Evolutionary conservation across 208 protist species (phyloP).

Genomic region (Zelonia costaricensis): DNA sequence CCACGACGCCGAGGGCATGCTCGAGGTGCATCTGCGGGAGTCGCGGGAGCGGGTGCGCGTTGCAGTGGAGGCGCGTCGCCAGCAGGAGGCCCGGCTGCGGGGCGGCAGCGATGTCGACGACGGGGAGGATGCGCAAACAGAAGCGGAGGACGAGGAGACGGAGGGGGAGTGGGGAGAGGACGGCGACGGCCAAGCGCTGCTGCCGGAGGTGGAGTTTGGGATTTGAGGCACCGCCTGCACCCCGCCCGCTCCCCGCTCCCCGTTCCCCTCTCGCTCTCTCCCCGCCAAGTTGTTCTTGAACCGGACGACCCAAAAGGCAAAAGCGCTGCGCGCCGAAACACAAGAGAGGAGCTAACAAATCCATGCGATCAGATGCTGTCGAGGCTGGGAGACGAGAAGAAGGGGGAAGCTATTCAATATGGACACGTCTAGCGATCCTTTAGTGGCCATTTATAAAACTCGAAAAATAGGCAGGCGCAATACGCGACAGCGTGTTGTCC

Average conservation of each 20-base stretch:
- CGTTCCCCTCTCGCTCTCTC: not conserved
- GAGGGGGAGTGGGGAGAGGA: not conserved
- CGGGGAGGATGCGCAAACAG: not conserved
- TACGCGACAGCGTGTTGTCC: no score
- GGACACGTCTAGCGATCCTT: no score
- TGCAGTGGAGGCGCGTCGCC: not conserved
- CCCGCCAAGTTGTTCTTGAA: no score
- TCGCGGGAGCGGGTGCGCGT: constrained; percentile 25
- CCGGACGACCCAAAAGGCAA: no score
- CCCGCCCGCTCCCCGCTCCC: not conserved
- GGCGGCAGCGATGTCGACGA: no score
- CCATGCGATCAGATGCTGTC: no score
- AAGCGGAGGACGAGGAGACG: constrained; percentile 10
- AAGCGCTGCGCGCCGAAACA: no score
- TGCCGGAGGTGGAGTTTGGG: constrained; percentile 53
- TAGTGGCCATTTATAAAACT: no score
- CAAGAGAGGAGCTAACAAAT: no score
- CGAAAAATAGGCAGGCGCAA: no score
- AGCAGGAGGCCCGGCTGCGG: not conserved
- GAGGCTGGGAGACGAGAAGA: no score
- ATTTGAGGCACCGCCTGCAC: constrained; percentile 20
- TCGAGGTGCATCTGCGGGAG: constrained; percentile 48
- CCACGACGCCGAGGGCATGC: constrained; percentile 57
- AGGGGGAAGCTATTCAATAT: no score
- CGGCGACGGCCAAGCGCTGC: constrained; percentile 20